Evolutionary conservation across 1,284 basidiomycete genomes (phyloP), one percentile per base, ranked within the genome.

Genomic region (Clitocybe nebularis): DNA sequence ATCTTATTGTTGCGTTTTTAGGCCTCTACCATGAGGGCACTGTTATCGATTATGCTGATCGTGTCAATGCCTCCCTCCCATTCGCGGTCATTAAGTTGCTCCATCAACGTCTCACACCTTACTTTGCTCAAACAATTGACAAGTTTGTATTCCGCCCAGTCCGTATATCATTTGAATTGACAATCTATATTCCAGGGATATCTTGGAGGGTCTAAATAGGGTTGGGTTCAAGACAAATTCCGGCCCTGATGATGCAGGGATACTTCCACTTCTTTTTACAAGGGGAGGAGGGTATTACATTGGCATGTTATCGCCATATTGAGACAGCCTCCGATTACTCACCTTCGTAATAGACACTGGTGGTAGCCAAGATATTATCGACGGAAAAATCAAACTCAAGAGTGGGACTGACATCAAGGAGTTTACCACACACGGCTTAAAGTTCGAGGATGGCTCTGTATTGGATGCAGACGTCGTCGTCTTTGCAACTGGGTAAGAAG

Each of bases 371-470:
- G 59, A 77, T 49, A 74, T 88, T 51, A 71, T 78, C 46, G 77
- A 84, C 47, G 77, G 79, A 20, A 78, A 80, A 56, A 84, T 88
- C 64, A 83, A 83, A 55, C 63, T 88, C 39, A 84, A 84, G 61
- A 77, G 71, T 53, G 77, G 78, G 41, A 69, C 66, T 33, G 64
- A 71, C 41, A 77, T 88, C 47, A 60, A 72, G 44, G 55, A 57
- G 21, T 80, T 75, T 55, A 77, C 71, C 0, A 67, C 71, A 47
- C 65, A 58, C 9, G 76, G 75, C 0, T 52, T 86, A 9, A 64
- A 69, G 30, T 87, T 87, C 49, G 72, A 75, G 39, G 69, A 88
- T 45, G 82, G 82, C n/a, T 75, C 69, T 36, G 70, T 71, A 44
- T 56, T 85, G 14, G 62, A 74, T 5, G 79, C 74, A 23, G 84